Evolutionary conservation across 2,329 filamentous ascomycete species (phyloP), one percentile per base, ranked within the genome.

Genomic region (Tolypocladium capitatum): DNA sequence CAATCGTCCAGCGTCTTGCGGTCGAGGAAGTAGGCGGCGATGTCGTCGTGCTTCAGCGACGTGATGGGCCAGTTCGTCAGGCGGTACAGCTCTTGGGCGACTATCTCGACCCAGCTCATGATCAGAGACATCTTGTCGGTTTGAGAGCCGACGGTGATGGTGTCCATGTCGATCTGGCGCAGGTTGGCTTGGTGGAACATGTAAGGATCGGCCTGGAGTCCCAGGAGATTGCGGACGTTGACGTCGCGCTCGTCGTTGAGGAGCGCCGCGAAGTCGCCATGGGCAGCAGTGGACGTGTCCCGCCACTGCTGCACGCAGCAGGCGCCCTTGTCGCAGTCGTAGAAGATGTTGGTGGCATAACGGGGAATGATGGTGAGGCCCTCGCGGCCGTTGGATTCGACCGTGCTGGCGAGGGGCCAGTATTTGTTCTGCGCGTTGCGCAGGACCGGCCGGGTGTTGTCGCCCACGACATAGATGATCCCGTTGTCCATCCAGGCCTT

Each of bases 151-250:
- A 79, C 64, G 10, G 68, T 72, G 43, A 71, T 70, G 3, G 60
- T 56, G 2, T 62, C 59, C 46, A 71, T 67, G 46, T 75, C 76
- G 3, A 64, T 63, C 41, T 73, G 70, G 48, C 76, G 72, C 50
- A 77, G 56, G 57, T 83, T 82, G 49, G 76, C 76, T 63, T 82
- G 78, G 60, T 83, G 79, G 67, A 82, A 80, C 76, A 80, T 80
- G 46, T 53, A 79, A 28, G 68, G 64, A 45, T 78, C 76, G 52
- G 71, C 72, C 51, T 73, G 71, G 6, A 82, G 67, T 13, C 69
- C 72, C 34, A 81, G 68, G 21, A 81, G 63, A 55, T 81, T 73
- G 32, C 76, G 70, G 31, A 74, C 72, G 45, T 76, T 79, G 43
- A n/a, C n/a, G 74, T 75, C 5, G 64, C 59, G 45, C 69, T 78